Percentiles rank a stretch among this genome's conserved stretches.
Conservation (phyloP, 768 basidiomycete species). For the Psilocybe cyanescens region DNA sequence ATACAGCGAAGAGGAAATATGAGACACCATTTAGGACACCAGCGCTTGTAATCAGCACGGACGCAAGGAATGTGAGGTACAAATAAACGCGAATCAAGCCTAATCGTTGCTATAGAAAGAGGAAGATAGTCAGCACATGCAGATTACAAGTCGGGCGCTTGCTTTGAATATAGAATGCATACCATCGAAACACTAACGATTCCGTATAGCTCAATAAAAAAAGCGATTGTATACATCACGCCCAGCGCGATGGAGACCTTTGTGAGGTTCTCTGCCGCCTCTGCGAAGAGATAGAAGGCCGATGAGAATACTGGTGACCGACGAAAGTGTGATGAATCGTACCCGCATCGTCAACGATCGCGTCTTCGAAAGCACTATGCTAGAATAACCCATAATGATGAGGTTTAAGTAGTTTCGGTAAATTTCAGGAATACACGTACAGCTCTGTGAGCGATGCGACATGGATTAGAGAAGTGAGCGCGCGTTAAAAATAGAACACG, state of each 20-base stretch:
- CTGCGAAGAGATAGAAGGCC: conserved; percentile 7
- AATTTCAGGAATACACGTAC: conserved; percentile 12
- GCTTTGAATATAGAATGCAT: background rate
- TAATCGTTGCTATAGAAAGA: conserved; percentile 27
- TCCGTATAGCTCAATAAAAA: conserved; percentile 34
- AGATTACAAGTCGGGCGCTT: conserved; percentile 3
- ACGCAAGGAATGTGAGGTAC: conserved; percentile 38
- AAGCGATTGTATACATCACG: conserved; percentile 38
- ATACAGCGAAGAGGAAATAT: conserved; percentile 42
- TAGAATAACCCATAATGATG: conserved; percentile 15
- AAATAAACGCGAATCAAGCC: conserved; percentile 30
- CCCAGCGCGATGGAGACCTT: conserved; percentile 41
- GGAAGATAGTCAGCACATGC: background rate
- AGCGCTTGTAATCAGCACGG: conserved; percentile 36
- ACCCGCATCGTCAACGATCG: conserved; percentile 34
- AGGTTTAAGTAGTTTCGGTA: background rate
- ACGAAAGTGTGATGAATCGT: background rate
- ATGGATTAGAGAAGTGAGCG: background rate
- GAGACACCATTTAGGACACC: conserved; percentile 38
- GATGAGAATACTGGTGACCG: background rate
- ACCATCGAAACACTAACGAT: conserved; percentile 33
- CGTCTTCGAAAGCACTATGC: conserved; percentile 40
- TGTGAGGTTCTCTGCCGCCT: conserved; percentile 31
- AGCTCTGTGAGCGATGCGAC: conserved; percentile 21
- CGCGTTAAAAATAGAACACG: conserved; percentile 16